Evolutionary conservation across 495 filamentous ascomycete species (phyloP), one percentile per base, ranked within the genome.

Genomic region (Parachaetomium inaequale): DNA sequence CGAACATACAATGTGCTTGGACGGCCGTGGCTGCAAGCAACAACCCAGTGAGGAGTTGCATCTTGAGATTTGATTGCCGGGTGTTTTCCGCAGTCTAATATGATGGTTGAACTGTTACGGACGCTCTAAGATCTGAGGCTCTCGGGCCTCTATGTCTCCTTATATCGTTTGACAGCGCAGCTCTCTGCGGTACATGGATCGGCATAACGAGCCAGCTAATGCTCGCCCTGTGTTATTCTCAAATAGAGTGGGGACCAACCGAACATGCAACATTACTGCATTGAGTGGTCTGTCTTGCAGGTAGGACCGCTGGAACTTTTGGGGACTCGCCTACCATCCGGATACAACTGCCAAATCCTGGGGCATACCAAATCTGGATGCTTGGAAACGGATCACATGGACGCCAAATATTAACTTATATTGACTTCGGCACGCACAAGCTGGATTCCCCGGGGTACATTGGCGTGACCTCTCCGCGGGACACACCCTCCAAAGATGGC

Each of bases 1-100:
- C 12, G 17, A 23, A 60, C 66, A 25, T 69, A 75, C 73, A 78
- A 52, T 74, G 74, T 7, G 74, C 71, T 58, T 72, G 68, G 1
- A 63, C 74, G 31, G 66, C 67, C 23, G 66, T 63, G 3, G 70
- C 67, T 59, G 67, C 60, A 19, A 75, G 28, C 38, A 76, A 49
- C 42, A 73, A 42, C 25, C 63, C 54, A 1, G 58, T 53, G 25
- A 75, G 55, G 12, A 74, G 58, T 47, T 65, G 56, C 63, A 65
- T 65, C n/a, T 47, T 57, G 15, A 32, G 5, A 17, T 4, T 38
- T 7, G 21, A 6, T 38, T 3, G 2, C 12, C 6, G 17, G 21
- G 1, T 34, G n/a, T 21, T 2, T 1, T 23, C 8, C 1, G 19
- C 1, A 10, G 12, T 12, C 12, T 49, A 4, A 11, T n/a, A 17